Conservation (phyloP, 371 early-diverging fungal species). For the Mortierella sp. region DNA sequence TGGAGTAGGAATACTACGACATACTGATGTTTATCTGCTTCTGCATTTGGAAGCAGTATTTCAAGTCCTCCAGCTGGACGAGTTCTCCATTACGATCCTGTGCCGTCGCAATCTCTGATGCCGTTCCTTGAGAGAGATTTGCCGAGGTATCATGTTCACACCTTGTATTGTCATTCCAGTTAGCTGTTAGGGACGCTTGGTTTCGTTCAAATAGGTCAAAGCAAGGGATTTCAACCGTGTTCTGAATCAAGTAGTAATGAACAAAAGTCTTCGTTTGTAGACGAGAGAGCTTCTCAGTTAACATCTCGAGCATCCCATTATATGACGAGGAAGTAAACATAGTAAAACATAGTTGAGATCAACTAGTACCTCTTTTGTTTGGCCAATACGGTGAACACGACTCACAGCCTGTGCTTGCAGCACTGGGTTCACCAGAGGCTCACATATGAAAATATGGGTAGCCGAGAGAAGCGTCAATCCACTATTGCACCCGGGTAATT, state of each 20-base stretch:
- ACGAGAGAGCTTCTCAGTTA: too few species aligned
- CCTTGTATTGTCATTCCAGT: background rate
- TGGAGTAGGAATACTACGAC: too few species aligned
- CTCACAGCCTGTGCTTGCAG: conserved; percentile 65
- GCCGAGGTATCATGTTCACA: background rate
- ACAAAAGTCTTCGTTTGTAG: conserved; percentile 40
- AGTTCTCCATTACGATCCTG: conserved; percentile 38
- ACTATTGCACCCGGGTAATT: conserved; percentile 1
- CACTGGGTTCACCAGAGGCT: conserved; percentile 62
- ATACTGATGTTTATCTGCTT: conserved; percentile 19
- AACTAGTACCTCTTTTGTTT: conserved; percentile 34
- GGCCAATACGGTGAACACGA: conserved; percentile 57
- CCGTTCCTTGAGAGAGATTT: conserved; percentile 6
- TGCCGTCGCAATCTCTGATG: conserved; percentile 25
- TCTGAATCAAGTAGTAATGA: conserved; percentile 52
- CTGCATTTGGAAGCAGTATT: conserved; percentile 30
- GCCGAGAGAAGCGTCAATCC: conserved; percentile 61
- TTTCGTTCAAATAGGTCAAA: conserved; percentile 57
- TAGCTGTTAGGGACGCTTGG: conserved; percentile 3
- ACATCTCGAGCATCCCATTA: too few species aligned
- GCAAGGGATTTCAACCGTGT: conserved; percentile 63
- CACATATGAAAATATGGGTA: conserved; percentile 64
- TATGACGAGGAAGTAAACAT: conserved; percentile 18
- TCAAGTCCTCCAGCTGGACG: conserved; percentile 29
- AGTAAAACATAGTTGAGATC: too few species aligned